Evolutionary conservation across 192 early-diverging fungal genomes (phyloP).

Genomic region (Linnemannia hyalina): DNA sequence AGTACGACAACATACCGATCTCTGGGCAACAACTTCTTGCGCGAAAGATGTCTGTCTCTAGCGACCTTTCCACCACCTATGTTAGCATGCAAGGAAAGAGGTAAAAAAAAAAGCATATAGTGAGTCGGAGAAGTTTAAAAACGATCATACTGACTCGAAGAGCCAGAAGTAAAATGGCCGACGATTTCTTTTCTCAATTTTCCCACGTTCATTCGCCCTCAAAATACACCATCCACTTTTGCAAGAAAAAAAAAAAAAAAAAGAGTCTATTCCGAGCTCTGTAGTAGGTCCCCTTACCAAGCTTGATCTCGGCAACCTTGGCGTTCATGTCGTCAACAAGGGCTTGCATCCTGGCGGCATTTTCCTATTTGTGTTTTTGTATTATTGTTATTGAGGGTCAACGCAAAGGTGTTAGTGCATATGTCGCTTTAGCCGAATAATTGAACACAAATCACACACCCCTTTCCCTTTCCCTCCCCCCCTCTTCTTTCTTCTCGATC

Average conservation of each 20-base stretch:
- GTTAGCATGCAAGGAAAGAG: not conserved
- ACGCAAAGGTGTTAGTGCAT: constrained; percentile 15
- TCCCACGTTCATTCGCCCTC: not conserved
- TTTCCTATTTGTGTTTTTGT: constrained; percentile 69
- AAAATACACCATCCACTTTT: not conserved
- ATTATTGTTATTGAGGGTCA: not conserved
- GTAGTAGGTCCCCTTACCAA: constrained; percentile 66
- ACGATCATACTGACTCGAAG: not conserved
- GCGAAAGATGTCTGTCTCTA: constrained; percentile 83
- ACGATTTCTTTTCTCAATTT: not conserved
- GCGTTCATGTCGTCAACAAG: constrained; percentile 75
- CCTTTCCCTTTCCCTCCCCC: not conserved
- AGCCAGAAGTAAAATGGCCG: not conserved
- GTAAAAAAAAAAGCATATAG: not conserved
- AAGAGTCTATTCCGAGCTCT: not conserved
- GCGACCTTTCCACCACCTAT: constrained; percentile 88
- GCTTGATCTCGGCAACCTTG: constrained; percentile 78
- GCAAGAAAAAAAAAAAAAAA: not conserved
- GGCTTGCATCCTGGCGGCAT: constrained; percentile 74
- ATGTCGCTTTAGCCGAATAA: not conserved
- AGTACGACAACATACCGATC: constrained; percentile 70
- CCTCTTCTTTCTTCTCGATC: not conserved
- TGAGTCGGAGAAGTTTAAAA: not conserved
- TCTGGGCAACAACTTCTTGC: constrained; percentile 92
- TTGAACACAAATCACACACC: not conserved